Conservation (phyloP, 2,329 filamentous ascomycete genomes). For the Xylaria sp. region DNA sequence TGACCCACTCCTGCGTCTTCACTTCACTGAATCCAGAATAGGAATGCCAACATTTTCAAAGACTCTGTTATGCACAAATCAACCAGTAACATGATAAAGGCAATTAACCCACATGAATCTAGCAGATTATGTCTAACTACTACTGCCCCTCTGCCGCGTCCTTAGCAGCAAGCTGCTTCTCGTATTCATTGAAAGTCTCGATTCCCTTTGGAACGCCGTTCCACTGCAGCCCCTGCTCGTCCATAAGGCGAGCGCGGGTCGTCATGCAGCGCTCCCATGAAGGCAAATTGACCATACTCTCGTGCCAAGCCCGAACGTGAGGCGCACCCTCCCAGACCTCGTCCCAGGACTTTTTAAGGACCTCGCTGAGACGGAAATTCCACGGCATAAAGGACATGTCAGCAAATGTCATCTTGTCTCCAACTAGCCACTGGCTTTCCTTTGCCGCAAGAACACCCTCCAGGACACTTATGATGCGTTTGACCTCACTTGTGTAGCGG, state of each 20-base stretch:
- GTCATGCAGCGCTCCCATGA: conserved; percentile 52
- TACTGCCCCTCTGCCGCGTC: background rate
- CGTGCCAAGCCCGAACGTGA: conserved; percentile 48
- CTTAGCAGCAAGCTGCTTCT: background rate
- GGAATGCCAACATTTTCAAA: too few species aligned
- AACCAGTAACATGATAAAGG: too few species aligned
- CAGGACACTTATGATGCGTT: conserved; percentile 46
- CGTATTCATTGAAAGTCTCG: conserved; percentile 36
- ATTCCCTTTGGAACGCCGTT: conserved; percentile 53
- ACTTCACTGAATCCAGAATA: too few species aligned
- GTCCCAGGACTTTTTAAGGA: conserved; percentile 1
- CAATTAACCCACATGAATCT: too few species aligned
- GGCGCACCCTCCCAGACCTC: conserved; percentile 34
- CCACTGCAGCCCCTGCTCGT: conserved; percentile 52
- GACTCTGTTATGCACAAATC: too few species aligned
- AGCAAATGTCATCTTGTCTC: conserved; percentile 51
- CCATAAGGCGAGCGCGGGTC: conserved; percentile 49
- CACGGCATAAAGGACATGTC: conserved; percentile 41
- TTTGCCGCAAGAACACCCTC: conserved; percentile 22
- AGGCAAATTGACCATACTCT: conserved; percentile 49
- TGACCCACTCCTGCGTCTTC: too few species aligned
- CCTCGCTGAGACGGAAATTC: conserved; percentile 27
- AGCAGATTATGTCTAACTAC: too few species aligned
- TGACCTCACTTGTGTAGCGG: conserved; percentile 48
- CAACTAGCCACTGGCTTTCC: conserved; percentile 37